Base-by-base conservation (phyloP, 208 protist genomes). In the Acanthamoeba lenticulata region DNA sequence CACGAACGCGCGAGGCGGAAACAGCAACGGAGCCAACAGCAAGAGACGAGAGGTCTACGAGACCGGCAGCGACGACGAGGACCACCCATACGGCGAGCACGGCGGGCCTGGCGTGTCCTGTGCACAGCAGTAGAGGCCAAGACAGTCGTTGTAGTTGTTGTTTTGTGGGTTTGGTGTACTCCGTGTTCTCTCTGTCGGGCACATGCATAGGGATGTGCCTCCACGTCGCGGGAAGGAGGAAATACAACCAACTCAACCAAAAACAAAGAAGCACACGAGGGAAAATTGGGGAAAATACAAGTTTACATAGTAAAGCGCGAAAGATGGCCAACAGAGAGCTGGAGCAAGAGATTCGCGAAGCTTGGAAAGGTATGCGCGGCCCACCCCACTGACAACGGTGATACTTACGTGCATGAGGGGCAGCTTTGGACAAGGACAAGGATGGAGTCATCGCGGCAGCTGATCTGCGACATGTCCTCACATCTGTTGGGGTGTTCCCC, bases 401-500 rank as follows among this genome's bases (percentile, higher is more conserved):
- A 38, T 40, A 38, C 36, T 9, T 11, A 29, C 60, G 47, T 52
- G 47, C n/a, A 4, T 15, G 6, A 24, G 52, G 21, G 0, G 3
- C 77, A 86, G 85, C 97, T 19, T 96, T 98, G 74, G 96, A 97
- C 85, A 97, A 97, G 95, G 94, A 97, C 93, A 95, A 94, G 19
- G 95, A 96, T 44, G 86, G 93, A 29, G 95, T 97, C 45, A 96
- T 97, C 60, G 67, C 94, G 1, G 97, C 97, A n/a, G 96, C 95
- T 81, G 98, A 98, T 74, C 95, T 98, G 17, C 81, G 97, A 34
- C 97, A 98, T 45, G 97, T 98, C 36, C 97, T 98, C 95, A 98
- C 97, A n/a, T 97, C 95, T 83, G 95, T 98, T 9, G 98, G 98
- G 7, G 65, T 74, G 21, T 21, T 69, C 27, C 6, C 15, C 5